phyloP scores from a whole-genome alignment of 768 basidiomycete genomes.

The Rhodotorula kratochvilovae region DNA sequence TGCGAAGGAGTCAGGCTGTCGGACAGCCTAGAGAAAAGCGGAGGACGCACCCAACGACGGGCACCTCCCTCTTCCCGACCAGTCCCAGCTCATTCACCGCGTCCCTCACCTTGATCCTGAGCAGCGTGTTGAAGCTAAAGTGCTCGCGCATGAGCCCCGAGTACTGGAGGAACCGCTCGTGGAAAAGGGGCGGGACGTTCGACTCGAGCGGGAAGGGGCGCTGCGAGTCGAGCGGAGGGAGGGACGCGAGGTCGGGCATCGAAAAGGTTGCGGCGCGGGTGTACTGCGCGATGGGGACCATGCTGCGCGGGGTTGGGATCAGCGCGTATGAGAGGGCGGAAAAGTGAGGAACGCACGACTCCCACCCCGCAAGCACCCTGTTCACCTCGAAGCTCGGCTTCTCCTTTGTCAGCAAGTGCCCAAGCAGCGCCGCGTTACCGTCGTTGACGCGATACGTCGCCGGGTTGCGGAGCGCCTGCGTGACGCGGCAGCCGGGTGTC shows the following conservation, averaged over 20 bases:
- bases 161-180: constrained; percentile 9
- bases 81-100: neutral
- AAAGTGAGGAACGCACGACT: neutral
- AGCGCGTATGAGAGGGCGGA: neutral
- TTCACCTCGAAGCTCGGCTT: neutral
- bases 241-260: constrained; percentile 9
- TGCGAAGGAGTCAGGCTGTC: too few species aligned
- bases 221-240: constrained; percentile 12
- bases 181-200: constrained; percentile 8
- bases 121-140: constrained; percentile 3
- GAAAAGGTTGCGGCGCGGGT: neutral
- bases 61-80: too few species aligned
- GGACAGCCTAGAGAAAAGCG: neutral
- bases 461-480: constrained; percentile 1
- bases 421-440: too few species aligned
- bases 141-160: constrained; percentile 7
- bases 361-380: neutral
- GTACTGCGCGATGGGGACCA: too few species aligned
- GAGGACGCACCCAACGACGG: constrained; percentile 1
- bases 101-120: neutral
- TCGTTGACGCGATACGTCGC: neutral
- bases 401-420: neutral
- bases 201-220: constrained; percentile 1
- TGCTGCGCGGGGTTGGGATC: neutral
- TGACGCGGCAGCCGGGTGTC: neutral